Conservation (phyloP, 805 yeast genomes). For the Kluyveromyces wickerhamii region DNA sequence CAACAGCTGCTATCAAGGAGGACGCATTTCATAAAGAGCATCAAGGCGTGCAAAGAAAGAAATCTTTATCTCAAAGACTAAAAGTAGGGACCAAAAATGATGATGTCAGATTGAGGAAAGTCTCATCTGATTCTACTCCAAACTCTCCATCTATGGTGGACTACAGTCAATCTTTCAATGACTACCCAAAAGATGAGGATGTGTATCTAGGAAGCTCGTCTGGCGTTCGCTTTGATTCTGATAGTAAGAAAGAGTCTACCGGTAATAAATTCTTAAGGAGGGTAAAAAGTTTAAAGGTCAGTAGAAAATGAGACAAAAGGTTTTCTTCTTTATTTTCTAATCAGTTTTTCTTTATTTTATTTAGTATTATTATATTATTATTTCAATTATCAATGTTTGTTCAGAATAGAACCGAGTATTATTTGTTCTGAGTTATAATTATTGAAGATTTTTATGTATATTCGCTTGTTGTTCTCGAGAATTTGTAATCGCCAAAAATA, state of each 20-base stretch:
- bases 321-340: too few species aligned
- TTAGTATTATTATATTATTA: too few species aligned
- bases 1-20: conserved; percentile 37
- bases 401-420: too few species aligned
- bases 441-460: too few species aligned
- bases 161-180: background rate
- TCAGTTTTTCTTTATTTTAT: too few species aligned
- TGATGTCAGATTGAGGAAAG: conserved; percentile 6
- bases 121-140: conserved; percentile 3
- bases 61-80: conserved; percentile 69
- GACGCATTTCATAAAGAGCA: conserved; percentile 29
- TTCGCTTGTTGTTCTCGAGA: too few species aligned
- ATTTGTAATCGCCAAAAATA: too few species aligned
- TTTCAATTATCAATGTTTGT: too few species aligned
- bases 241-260: conserved; percentile 22
- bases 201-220: conserved; percentile 13
- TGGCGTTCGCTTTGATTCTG: conserved; percentile 23
- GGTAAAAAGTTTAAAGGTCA: conserved; percentile 83
- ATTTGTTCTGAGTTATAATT: too few species aligned
- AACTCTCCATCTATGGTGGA: conserved; percentile 2
- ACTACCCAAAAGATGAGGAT: conserved; percentile 25
- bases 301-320: conserved; percentile 35
- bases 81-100: conserved; percentile 19
- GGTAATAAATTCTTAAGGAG: conserved; percentile 66
- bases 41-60: conserved; percentile 63